Evolutionary conservation across 257 asterid species (phyloP), one percentile per base, ranked within the genome.

Genomic region (Verbena officinalis): DNA sequence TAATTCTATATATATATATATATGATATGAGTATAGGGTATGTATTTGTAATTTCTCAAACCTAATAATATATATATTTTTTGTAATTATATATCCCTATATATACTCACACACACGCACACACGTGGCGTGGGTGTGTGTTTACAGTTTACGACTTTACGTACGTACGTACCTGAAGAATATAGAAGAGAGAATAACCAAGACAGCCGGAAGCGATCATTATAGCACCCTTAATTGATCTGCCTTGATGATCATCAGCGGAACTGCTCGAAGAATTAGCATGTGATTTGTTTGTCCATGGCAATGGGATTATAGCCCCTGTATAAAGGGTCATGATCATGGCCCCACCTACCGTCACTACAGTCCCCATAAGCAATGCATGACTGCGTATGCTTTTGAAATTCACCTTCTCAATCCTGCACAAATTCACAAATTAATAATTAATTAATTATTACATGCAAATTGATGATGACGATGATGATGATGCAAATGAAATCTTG

Each of bases 331-430:
- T 85, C 91, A 90, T 75, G 11, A 90, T 74, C 94, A 84, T 85
- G 4, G 97, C 96, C 13, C 97, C 97, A 40, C 90, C 84, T 19
- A 83, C 82, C 0, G 95, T 85, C 1, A 85, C 78, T 13, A 80
- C 14, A 20, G 96, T 90, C 24, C 97, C 97, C 2, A 72, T 1
- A 1, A 87, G 67, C 61, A 87, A 87, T 16, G 83, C 92, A 36
- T 78, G 88, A 68, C 90, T 87, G 1, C 49, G 70, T n/a, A 80
- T 0, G 9, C 62, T 76, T 52, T 46, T 83, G 55, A 82, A 39
- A 20, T 83, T 79, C 79, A 87, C 88, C 67, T 64, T 70, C 75
- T 90, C 97, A 27, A 87, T 67, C 75, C 96, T 90, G 69, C 30
- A 64, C 14, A 23, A 15, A 21, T n/a, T n/a, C n/a, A n/a, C n/a